Base-by-base conservation (phyloP, 345 rosid genomes). In the Abelmoschus esculentus region DNA sequence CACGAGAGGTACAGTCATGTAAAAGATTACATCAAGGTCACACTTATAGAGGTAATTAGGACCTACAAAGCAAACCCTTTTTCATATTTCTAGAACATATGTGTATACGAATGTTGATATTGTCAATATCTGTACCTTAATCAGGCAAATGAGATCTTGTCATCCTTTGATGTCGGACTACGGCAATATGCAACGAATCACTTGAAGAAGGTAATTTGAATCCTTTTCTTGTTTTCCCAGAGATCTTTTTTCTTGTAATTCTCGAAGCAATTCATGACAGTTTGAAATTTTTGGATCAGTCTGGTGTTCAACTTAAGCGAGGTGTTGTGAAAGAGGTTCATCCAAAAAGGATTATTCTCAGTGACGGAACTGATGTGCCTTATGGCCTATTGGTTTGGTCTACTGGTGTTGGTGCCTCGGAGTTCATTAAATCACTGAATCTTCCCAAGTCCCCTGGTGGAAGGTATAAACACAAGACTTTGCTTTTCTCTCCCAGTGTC, bases 301-400 rank as follows among this genome's bases (percentile, higher is more conserved):
- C 61, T 12, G 61, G 61, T 4, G 61, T 28, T 26, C 15, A 57
- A 2, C 61, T 57, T 13, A 57, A 26, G 61, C 34, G 61, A 28
- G 61, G 61, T 11, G 61, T 57, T 57, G 61, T 57, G 61, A 26
- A 57, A 57, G 61, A 57, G n/a, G 61, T 57, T 28, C 61, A 57
- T 28, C 34, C 61, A n/a, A 29, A 59, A 73, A 86, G 77, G 53
- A 78, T 88, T 70, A 76, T 83, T 59, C 78, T 88, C 5, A 86
- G 47, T 71, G 89, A 86, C 44, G 91, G 91, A 3, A 83, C 85
- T 11, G 78, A 79, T 13, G 92, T 91, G 74, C 91, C 97, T 7
- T 88, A 87, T 3, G 97, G 97, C 46, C 91, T 91, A 38, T 70
- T 93, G 69, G 96, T 93, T 15, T 93, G 95, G 97, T 93, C 98